Conservation (phyloP, 73 alveolate species). For the Stentor coeruleus region DNA sequence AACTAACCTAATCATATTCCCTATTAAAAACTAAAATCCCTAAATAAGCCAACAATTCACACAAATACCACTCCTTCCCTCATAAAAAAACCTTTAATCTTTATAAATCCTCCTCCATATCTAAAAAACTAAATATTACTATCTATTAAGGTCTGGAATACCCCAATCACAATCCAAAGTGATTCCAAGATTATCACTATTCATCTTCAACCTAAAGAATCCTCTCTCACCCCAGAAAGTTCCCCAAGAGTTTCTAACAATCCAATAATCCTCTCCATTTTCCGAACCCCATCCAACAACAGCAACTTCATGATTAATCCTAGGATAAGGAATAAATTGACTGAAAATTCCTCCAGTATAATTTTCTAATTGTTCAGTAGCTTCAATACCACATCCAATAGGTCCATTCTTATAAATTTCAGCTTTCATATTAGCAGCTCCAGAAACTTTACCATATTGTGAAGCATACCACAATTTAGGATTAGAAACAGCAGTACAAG, state of each 20-base stretch:
- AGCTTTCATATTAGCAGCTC: constrained; percentile 79
- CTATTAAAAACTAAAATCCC: no score
- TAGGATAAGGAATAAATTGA: constrained; percentile 32
- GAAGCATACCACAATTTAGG: constrained; percentile 47
- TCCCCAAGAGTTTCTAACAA: constrained; percentile 91
- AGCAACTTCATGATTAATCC: constrained; percentile 57
- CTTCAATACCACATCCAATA: constrained; percentile 72
- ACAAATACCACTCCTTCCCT: no score
- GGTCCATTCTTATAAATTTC: constrained; percentile 73
- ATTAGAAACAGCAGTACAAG: constrained; percentile 53
- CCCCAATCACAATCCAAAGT: constrained; percentile 70
- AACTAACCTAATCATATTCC: no score
- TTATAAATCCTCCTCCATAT: no score
- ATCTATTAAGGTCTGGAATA: constrained; percentile 40
- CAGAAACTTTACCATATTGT: constrained; percentile 57
- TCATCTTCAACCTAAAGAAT: constrained; percentile 77
- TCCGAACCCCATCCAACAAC: constrained; percentile 81
- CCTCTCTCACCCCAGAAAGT: constrained; percentile 94
- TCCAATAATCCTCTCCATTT: constrained; percentile 75
- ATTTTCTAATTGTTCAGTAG: constrained; percentile 48
- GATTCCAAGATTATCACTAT: constrained; percentile 52
- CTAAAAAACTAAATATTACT: not conserved
- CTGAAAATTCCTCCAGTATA: constrained; percentile 79
- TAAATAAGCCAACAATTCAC: no score
- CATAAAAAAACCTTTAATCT: no score